phyloP scores from a whole-genome alignment of 345 rosid species.

The Boechera stricta region DNA sequence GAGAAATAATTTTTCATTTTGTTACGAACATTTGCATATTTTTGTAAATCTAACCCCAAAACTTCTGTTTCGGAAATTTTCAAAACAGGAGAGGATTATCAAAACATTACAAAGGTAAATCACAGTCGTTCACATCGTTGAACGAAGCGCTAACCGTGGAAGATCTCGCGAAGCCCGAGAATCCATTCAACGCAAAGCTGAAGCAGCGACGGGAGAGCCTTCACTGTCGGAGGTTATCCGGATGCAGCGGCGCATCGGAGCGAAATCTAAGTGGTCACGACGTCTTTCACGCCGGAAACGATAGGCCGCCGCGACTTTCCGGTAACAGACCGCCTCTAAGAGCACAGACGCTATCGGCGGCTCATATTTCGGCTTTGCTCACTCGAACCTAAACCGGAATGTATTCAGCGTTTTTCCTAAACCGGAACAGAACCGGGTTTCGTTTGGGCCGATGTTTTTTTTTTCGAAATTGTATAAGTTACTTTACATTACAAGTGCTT shows the following conservation, averaged over 20 bases:
- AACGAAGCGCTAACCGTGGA: slow-evolving; percentile 37
- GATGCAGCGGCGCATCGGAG: slow-evolving; percentile 41
- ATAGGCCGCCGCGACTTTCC: slow-evolving; percentile 38
- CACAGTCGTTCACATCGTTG: slow-evolving; percentile 51
- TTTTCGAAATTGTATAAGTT: no score
- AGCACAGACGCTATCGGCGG: slow-evolving; percentile 46
- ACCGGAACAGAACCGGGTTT: no score
- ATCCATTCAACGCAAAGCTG: slow-evolving; percentile 48
- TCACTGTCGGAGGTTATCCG: slow-evolving; percentile 33
- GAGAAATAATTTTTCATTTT: neutral
- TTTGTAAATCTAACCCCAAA: slow-evolving; percentile 3
- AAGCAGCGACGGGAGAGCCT: slow-evolving; percentile 42
- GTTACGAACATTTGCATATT: neutral
- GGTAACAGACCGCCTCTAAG: slow-evolving; percentile 35
- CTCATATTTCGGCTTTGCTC: slow-evolving; percentile 44
- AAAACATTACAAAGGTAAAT: slow-evolving; percentile 53
- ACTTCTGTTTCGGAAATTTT: neutral
- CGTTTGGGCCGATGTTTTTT: no score
- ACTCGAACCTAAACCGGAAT: slow-evolving; percentile 35
- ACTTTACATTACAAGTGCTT: no score
- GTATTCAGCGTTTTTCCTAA: no score
- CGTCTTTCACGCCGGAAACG: slow-evolving; percentile 16
- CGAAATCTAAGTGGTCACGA: slow-evolving; percentile 34
- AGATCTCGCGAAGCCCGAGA: slow-evolving; percentile 52
- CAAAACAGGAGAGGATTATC: slow-evolving; percentile 50